phyloP scores from a whole-genome alignment of 805 yeast genomes.

The Pachysolen tannophilus region DNA sequence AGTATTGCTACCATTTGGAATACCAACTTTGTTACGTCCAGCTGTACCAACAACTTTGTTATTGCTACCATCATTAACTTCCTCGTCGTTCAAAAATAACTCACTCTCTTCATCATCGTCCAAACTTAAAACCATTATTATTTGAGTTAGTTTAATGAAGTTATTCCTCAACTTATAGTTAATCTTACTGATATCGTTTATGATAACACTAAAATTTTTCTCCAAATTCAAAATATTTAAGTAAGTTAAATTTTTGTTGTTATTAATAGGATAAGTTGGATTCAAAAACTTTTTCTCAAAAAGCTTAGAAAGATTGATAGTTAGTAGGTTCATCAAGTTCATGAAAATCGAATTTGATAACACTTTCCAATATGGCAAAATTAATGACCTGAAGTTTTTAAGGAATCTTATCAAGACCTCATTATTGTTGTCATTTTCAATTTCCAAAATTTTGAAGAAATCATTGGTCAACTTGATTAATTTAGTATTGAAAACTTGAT shows the following conservation, averaged over 20 bases:
- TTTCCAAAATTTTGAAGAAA: slow-evolving; percentile 23
- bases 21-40: too few relatives aligned
- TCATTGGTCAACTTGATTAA: slow-evolving; percentile 26
- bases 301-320: slow-evolving; percentile 32
- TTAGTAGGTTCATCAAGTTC: slow-evolving; percentile 4
- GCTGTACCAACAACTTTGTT: too few relatives aligned
- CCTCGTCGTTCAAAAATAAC: slow-evolving; percentile 19
- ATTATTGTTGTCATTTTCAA: slow-evolving; percentile 6
- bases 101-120: slow-evolving; percentile 51
- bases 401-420: slow-evolving; percentile 40
- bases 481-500: slow-evolving; percentile 26
- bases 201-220: slow-evolving; percentile 66
- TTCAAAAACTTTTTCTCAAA: slow-evolving; percentile 64
- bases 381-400: slow-evolving; percentile 53
- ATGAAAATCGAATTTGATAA: slow-evolving; percentile 29
- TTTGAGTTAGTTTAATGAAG: slow-evolving; percentile 76
- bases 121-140: slow-evolving; percentile 72
- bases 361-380: slow-evolving; percentile 57
- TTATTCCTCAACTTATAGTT: slow-evolving; percentile 69
- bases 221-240: slow-evolving; percentile 36
- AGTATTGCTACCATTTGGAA: too few relatives aligned
- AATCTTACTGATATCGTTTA: slow-evolving; percentile 65
- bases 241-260: too few relatives aligned
- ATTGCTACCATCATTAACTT: background rate
- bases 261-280: slow-evolving; percentile 63